Conservation (phyloP, 441 rosid species). For the Biscutella laevigata region DNA sequence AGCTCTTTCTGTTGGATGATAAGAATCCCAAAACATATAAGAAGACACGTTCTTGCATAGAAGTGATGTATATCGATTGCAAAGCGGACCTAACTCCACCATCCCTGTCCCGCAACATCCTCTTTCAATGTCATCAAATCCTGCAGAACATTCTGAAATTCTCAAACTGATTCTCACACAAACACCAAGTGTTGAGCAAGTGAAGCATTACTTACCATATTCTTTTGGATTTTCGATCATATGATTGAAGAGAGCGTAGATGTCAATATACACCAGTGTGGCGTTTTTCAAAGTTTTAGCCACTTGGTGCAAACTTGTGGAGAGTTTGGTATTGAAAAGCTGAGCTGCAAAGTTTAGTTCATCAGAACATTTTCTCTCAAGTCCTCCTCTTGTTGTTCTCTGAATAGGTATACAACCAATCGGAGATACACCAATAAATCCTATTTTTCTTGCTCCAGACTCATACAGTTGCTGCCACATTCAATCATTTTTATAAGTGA, state of each 20-base stretch:
- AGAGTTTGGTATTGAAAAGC: constrained; percentile 40
- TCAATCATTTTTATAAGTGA: not conserved
- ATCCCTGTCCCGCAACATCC: constrained; percentile 70
- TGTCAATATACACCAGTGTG: constrained; percentile 40
- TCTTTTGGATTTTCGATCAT: constrained; percentile 32
- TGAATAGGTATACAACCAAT: constrained; percentile 57
- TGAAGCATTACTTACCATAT: constrained; percentile 26
- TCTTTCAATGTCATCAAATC: constrained; percentile 34
- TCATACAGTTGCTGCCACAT: constrained; percentile 39
- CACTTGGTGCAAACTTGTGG: constrained; percentile 24
- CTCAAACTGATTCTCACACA: not conserved
- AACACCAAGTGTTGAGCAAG: not conserved
- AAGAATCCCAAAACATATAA: constrained; percentile 62
- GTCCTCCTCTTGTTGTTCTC: constrained; percentile 50
- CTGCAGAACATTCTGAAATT: constrained; percentile 21
- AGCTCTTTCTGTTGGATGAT: constrained; percentile 58
- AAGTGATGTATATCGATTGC: constrained; percentile 31
- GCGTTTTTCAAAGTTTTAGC: constrained; percentile 20
- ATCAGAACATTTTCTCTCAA: constrained; percentile 28
- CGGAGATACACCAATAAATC: constrained; percentile 46
- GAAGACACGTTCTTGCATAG: constrained; percentile 36
- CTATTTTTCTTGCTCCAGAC: constrained; percentile 49
- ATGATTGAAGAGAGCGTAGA: constrained; percentile 33
- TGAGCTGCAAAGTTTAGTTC: constrained; percentile 34
- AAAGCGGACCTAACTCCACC: constrained; percentile 42